Percentiles rank a stretch among this genome's conserved stretches.
Conservation (phyloP, 2,329 filamentous ascomycete genomes). For the Botrytis fragariae region DNA sequence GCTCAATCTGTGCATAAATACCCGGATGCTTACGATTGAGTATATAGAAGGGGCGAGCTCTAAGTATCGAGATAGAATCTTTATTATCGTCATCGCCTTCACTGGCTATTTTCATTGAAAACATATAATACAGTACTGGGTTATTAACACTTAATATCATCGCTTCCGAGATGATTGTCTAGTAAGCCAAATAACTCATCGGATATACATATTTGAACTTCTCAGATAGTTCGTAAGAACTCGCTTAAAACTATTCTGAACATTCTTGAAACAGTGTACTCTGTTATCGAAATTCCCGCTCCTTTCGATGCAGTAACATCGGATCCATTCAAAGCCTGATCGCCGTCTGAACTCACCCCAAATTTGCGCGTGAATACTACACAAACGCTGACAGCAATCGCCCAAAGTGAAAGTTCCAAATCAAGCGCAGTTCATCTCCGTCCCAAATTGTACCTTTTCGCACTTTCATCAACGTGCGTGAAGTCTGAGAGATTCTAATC, state of each 20-base stretch:
- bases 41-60: fast-evolving
- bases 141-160: too few relatives aligned
- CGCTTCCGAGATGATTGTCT: neutral
- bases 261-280: neutral
- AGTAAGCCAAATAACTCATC: neutral
- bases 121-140: too few relatives aligned
- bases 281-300: too few relatives aligned
- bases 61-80: fast-evolving
- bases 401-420: neutral
- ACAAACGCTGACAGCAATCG: neutral
- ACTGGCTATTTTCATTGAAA: neutral
- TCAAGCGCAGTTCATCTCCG: fast-evolving
- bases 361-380: fast-evolving
- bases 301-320: too few relatives aligned
- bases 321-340: too few relatives aligned
- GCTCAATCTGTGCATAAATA: neutral
- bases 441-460: neutral
- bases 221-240: fast-evolving
- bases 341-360: too few relatives aligned
- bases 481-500: neutral
- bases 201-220: neutral
- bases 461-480: fast-evolving
- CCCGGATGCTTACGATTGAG: neutral
- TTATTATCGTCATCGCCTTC: neutral
- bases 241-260: neutral